Evolutionary conservation across 805 yeast species (phyloP), one percentile per base, ranked within the genome.

Genomic region (Nakazawaea molendinolei): DNA sequence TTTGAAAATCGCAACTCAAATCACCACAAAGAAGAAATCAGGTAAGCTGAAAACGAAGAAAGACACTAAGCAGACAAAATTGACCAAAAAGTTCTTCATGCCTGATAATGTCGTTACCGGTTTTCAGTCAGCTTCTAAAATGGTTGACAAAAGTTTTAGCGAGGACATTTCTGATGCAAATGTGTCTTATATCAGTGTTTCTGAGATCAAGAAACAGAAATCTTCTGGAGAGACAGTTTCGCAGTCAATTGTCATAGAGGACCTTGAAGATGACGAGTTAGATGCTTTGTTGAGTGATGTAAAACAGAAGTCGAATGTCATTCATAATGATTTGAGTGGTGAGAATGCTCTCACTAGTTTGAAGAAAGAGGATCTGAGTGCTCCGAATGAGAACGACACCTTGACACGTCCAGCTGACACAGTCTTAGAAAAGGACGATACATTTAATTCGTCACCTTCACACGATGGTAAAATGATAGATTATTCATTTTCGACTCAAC

Each of bases 31-130:
- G 26, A 45, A 51, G 41, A 36, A 41, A 41, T 8, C 12, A 8
- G 18, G 18, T 10, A 34, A 36, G 23, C 44, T 42, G 39, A 55
- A 31, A 33, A 41, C 3, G 48, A 47, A 21, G 33, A 31, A 8
- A 14, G 27, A 20, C 33, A 8, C 33, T 36, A 33, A 36, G 34
- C 41, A 32, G n/a, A 10, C 23, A 8, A 37, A 23, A 28, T 35
- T 52, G 31, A 23, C 34, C 1, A 73, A 79, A 51, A 60, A 56
- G 30, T 82, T 82, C 44, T 77, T 76, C 52, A 76, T 82, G 85
- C 92, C 92, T 0, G 83, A 78, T 44, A 66, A 75, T 47, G 89
- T 75, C 5, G 71, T 67, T 27, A 70, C 79, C 0, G 89, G 86
- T 0, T 81, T 83, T 45, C 61, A 62, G 24, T 58, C 60, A 16